Conservation (phyloP, 176 grass and related monocot genomes). For the Olyra latifolia region DNA sequence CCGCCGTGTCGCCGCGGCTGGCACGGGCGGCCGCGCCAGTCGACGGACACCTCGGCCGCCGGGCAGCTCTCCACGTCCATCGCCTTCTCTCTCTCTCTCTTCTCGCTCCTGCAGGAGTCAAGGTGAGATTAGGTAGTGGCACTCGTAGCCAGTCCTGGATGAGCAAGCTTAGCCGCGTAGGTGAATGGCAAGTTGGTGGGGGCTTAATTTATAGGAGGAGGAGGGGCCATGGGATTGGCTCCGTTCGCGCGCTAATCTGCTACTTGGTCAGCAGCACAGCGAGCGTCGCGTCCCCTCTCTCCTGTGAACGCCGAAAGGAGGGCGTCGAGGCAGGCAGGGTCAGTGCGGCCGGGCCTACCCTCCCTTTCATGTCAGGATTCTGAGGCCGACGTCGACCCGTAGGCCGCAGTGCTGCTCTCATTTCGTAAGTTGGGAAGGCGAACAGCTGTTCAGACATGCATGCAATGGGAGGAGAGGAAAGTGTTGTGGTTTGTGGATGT, state of each 20-base stretch:
- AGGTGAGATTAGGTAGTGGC: constrained; percentile 11
- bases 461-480: background rate
- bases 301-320: constrained; percentile 36
- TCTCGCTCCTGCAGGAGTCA: constrained; percentile 2
- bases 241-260: background rate
- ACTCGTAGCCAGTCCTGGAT: constrained; percentile 12
- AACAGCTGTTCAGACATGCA: constrained; percentile 7
- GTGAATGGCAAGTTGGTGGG: constrained; percentile 22
- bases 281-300: background rate
- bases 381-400: constrained; percentile 29
- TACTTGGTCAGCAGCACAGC: background rate
- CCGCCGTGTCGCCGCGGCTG: constrained; percentile 57
- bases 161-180: constrained; percentile 19
- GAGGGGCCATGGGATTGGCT: background rate
- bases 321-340: background rate
- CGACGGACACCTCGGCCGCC: constrained; percentile 50
- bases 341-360: constrained; percentile 48
- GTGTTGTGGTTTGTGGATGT: too few relatives aligned
- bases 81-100: background rate
- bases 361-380: constrained; percentile 37
- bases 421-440: constrained; percentile 7
- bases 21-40: constrained; percentile 84
- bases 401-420: background rate
- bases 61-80: constrained; percentile 59
- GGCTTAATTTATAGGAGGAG: constrained; percentile 39